Evolutionary conservation across 1,284 basidiomycete genomes (phyloP).

Genomic region (Amylostereum areolatum): DNA sequence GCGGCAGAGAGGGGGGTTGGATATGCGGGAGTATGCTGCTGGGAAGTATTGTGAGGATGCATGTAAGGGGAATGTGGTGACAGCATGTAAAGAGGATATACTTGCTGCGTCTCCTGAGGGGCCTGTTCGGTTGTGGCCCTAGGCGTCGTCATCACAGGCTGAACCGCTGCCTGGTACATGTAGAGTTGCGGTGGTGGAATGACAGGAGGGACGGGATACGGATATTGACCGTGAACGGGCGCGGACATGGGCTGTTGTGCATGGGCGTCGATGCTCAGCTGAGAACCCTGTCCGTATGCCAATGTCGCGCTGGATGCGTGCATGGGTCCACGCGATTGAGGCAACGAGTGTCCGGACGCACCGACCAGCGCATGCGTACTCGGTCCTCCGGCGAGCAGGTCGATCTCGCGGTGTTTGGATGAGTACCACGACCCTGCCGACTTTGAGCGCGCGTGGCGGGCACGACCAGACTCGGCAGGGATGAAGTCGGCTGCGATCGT

Average conservation of each 20-base stretch:
- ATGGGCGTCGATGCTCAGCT: slow-evolving; percentile 9
- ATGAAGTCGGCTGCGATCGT: slow-evolving; percentile 23
- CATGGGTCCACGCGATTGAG: neutral
- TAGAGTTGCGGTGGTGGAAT: slow-evolving; percentile 21
- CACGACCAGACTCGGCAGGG: slow-evolving; percentile 20
- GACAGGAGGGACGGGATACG: slow-evolving; percentile 16
- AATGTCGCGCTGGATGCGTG: slow-evolving; percentile 12
- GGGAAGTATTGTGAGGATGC: too few relatives aligned
- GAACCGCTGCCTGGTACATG: slow-evolving; percentile 14
- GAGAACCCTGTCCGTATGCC: slow-evolving; percentile 5
- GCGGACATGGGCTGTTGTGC: slow-evolving; percentile 12
- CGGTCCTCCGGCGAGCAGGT: slow-evolving; percentile 20
- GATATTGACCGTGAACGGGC: slow-evolving; percentile 16
- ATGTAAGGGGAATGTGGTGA: too few relatives aligned
- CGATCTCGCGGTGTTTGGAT: slow-evolving; percentile 21
- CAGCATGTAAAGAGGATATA: too few relatives aligned
- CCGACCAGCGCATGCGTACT: slow-evolving; percentile 9
- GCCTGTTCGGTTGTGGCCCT: slow-evolving; percentile 5
- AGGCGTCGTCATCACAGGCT: slow-evolving; percentile 1
- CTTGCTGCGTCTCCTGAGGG: too few relatives aligned
- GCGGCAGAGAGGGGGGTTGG: too few relatives aligned
- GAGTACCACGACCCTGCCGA: slow-evolving; percentile 25
- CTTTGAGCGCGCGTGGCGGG: slow-evolving; percentile 15
- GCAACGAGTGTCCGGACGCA: slow-evolving; percentile 8
- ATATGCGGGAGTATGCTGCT: too few relatives aligned